phyloP scores from a whole-genome alignment of 495 filamentous ascomycete species.

The Ramalina intermedia region DNA sequence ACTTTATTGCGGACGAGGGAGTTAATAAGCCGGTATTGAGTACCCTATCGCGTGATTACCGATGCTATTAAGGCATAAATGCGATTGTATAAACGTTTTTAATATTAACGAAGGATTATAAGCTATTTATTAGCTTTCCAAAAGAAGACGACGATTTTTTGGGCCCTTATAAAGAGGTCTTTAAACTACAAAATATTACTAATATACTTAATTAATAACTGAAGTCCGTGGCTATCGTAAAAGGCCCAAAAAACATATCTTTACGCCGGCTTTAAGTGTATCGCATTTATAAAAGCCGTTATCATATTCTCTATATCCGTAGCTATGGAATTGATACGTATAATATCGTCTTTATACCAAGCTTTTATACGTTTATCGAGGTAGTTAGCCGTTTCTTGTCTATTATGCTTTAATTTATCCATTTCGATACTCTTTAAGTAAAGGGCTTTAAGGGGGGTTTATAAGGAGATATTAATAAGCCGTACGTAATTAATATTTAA shows the following conservation, averaged over 20 bases:
- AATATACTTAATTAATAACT: neutral
- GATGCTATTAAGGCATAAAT: too few species aligned
- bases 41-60: too few species aligned
- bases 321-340: neutral
- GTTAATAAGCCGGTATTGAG: too few species aligned
- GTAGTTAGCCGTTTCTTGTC: neutral
- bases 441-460: too few species aligned
- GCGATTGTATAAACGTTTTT: too few species aligned
- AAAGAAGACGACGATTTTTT: too few species aligned
- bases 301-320: neutral
- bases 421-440: too few species aligned
- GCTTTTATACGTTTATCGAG: neutral
- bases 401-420: too few species aligned
- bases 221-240: neutral
- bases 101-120: too few species aligned
- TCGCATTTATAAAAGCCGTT: neutral
- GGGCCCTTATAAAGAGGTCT: neutral
- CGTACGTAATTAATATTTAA: neutral
- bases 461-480: neutral
- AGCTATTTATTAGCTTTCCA: too few species aligned
- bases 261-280: too few species aligned
- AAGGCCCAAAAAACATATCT: neutral
- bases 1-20: too few species aligned
- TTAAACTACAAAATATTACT: neutral
- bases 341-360: neutral